Percentiles rank a stretch among this genome's conserved stretches.
phyloP scores from a whole-genome alignment of 306 rosid genomes.

The Rosa rugosa region DNA sequence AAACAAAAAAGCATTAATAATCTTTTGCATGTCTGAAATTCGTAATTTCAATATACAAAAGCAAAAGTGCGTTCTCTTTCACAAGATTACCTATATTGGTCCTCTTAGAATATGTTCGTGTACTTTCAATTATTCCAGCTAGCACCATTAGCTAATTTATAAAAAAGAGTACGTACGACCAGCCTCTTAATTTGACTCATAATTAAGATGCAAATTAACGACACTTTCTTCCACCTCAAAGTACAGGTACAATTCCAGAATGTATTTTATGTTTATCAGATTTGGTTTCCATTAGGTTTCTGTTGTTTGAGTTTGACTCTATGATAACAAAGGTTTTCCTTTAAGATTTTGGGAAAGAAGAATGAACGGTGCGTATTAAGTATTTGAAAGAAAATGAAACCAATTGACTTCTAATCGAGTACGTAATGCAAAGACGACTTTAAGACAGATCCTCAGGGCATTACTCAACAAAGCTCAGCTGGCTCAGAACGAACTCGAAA shows the following conservation, averaged over 20 bases:
- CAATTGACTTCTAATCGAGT: too few relatives aligned
- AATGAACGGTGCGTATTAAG: background rate
- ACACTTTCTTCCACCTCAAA: background rate
- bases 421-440: too few relatives aligned
- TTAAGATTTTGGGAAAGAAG: background rate
- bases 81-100: background rate
- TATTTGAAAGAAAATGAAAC: background rate
- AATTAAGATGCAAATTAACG: background rate
- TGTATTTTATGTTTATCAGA: background rate
- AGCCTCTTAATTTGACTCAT: constrained; percentile 1
- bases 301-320: background rate
- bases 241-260: background rate
- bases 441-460: background rate
- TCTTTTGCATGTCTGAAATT: background rate
- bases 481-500: background rate
- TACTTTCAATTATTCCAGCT: background rate
- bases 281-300: background rate
- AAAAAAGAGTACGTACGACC: background rate
- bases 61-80: constrained; percentile 5
- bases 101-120: constrained; percentile 1
- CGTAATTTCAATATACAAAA: background rate
- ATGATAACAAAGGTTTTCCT: background rate
- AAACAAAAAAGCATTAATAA: background rate
- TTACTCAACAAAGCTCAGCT: background rate
- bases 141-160: constrained; percentile 5